phyloP scores from a whole-genome alignment of 805 yeast species.

The Lipomyces chichibuensis region DNA sequence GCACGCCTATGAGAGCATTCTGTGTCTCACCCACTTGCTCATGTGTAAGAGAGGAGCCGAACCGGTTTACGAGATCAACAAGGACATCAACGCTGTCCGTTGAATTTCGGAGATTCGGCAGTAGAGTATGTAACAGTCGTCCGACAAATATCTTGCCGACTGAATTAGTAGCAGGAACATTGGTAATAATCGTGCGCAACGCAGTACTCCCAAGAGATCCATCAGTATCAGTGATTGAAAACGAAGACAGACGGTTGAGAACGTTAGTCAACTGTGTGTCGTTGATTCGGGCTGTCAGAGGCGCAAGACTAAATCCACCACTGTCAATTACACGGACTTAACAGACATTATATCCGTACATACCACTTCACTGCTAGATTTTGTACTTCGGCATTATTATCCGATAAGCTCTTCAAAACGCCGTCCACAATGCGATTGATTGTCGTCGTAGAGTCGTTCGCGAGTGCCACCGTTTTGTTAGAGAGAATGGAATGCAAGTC shows the following conservation, averaged over 20 bases:
- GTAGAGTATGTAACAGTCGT: conserved; percentile 39
- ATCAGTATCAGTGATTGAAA: conserved; percentile 46
- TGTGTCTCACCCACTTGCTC: conserved; percentile 45
- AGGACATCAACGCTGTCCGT: conserved; percentile 66
- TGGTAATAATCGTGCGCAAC: conserved; percentile 42
- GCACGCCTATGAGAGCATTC: conserved; percentile 45
- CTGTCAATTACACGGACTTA: background rate
- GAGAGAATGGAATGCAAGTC: conserved; percentile 58
- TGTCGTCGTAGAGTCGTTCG: conserved; percentile 29
- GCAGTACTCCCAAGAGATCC: conserved; percentile 45
- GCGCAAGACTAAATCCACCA: conserved; percentile 29
- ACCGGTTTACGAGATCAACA: conserved; percentile 56
- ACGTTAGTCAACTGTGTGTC: conserved; percentile 39
- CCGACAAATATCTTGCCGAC: conserved; percentile 39
- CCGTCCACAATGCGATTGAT: conserved; percentile 46
- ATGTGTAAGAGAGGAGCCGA: conserved; percentile 50
- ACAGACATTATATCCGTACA: conserved; percentile 35
- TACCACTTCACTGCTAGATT: conserved; percentile 69
- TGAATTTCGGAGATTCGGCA: conserved; percentile 34
- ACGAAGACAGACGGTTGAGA: conserved; percentile 42
- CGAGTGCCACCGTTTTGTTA: conserved; percentile 39
- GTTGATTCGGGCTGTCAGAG: conserved; percentile 32
- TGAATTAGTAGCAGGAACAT: conserved; percentile 36
- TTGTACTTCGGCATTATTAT: conserved; percentile 71
- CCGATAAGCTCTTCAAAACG: conserved; percentile 54